A percentile compares a stretch with the other conserved stretches of the same genome.
Conservation (phyloP, 768 basidiomycete genomes). For the Podaxis sp. region DNA sequence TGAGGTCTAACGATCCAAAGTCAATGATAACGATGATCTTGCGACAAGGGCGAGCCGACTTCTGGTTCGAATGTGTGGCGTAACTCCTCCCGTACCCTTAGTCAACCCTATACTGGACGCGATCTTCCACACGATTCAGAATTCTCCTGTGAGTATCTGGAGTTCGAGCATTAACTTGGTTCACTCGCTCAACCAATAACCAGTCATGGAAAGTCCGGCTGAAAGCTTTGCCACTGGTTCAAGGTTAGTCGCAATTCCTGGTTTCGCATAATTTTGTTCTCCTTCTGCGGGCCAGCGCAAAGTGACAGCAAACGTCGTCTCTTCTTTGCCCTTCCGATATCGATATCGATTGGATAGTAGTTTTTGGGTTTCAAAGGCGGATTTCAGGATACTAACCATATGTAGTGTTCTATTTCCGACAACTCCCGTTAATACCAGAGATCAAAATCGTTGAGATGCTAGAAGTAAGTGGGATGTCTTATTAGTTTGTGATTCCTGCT, state of each 20-base stretch:
- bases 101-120: slow-evolving; percentile 65
- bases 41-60: slow-evolving; percentile 60
- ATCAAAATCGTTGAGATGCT: slow-evolving; percentile 73
- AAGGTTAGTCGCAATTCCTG: slow-evolving; percentile 39
- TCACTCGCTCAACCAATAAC: slow-evolving; percentile 8
- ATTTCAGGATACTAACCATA: not conserved
- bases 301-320: not conserved
- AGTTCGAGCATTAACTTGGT: not conserved
- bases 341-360: slow-evolving; percentile 7
- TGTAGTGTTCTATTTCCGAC: slow-evolving; percentile 83
- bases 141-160: slow-evolving; percentile 54
- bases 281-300: not conserved
- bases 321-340: not conserved
- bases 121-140: slow-evolving; percentile 74
- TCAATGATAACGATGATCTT: slow-evolving; percentile 73
- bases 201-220: slow-evolving; percentile 87
- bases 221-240: slow-evolving; percentile 81
- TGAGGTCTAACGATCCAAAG: slow-evolving; percentile 26
- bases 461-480: slow-evolving; percentile 42
- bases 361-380: not conserved
- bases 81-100: slow-evolving; percentile 69
- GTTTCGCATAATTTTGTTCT: not conserved
- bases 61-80: slow-evolving; percentile 81
- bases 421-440: slow-evolving; percentile 77
- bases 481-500: slow-evolving; percentile 8